phyloP scores from a whole-genome alignment of 345 rosid species.

The Populus alba region DNA sequence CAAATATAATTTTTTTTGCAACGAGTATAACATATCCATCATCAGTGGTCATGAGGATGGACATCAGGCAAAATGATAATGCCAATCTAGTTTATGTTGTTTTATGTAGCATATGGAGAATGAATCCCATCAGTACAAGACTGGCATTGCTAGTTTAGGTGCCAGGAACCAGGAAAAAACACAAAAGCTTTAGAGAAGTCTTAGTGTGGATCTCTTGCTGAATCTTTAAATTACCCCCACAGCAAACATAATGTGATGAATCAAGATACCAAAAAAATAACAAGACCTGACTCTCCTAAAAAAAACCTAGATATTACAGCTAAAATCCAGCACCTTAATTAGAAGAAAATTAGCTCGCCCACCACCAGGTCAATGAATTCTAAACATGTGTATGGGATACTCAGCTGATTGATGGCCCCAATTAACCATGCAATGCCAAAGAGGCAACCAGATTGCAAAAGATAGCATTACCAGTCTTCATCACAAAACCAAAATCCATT shows the following conservation, averaged over 20 bases:
- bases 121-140: too few relatives aligned
- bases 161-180: too few relatives aligned
- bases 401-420: background rate
- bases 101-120: too few relatives aligned
- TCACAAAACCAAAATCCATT: background rate
- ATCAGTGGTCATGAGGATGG: background rate
- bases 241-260: background rate
- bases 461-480: background rate
- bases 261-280: background rate
- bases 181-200: too few relatives aligned
- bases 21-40: background rate
- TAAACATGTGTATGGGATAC: background rate
- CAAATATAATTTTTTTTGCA: too few relatives aligned
- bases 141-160: too few relatives aligned
- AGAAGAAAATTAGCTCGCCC: background rate
- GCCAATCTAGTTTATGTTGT: too few relatives aligned
- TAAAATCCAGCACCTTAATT: background rate
- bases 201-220: too few relatives aligned
- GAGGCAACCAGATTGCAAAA: background rate
- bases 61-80: background rate
- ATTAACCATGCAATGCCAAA: background rate
- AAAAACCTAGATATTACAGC: background rate
- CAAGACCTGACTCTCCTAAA: background rate
- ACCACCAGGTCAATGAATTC: background rate
- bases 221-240: too few relatives aligned